Conservation (phyloP, 805 yeast species). For the Metschnikowia koreensis region DNA sequence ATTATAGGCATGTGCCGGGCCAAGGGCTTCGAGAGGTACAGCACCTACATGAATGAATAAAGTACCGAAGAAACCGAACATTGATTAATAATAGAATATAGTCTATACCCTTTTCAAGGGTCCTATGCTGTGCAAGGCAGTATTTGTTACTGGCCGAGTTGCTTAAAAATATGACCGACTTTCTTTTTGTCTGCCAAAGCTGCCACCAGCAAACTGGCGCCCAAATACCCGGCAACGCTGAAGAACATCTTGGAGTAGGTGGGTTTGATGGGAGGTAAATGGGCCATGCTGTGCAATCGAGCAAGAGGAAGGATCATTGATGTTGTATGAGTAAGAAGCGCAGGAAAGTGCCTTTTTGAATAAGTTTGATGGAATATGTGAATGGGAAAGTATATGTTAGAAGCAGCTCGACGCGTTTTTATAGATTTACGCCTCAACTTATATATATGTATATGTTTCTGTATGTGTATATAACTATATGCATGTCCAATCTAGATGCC, state of each 20-base stretch:
- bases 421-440: neutral
- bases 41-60: constrained; percentile 13
- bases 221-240: constrained; percentile 23
- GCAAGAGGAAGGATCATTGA: constrained; percentile 9
- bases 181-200: constrained; percentile 30
- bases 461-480: too few relatives aligned
- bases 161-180: constrained; percentile 30
- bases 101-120: too few relatives aligned
- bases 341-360: neutral
- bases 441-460: neutral
- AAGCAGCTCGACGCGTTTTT: too few relatives aligned
- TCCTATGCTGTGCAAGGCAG: too few relatives aligned
- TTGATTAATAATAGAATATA: neutral
- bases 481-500: neutral
- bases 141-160: constrained; percentile 23
- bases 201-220: constrained; percentile 30
- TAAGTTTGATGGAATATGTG: neutral
- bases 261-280: constrained; percentile 12
- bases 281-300: constrained; percentile 9
- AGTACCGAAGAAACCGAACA: neutral
- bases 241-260: constrained; percentile 20
- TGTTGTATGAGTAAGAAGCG: neutral
- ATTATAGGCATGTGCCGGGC: constrained; percentile 21
- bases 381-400: too few relatives aligned
- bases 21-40: constrained; percentile 20